phyloP scores from a whole-genome alignment of 257 asterid species.

The Thymus quinquecostatus region DNA sequence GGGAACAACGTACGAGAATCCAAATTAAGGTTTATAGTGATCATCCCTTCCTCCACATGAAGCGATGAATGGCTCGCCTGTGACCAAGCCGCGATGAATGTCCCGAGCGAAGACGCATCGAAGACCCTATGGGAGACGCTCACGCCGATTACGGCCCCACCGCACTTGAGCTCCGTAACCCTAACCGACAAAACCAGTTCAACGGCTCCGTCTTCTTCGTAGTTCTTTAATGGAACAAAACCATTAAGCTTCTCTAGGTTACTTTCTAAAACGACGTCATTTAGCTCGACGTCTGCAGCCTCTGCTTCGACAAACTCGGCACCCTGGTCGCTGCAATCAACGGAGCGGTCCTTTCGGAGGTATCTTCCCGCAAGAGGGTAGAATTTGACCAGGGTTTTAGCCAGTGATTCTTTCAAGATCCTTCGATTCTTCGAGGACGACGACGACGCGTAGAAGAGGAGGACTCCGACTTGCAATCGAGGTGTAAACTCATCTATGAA shows the following conservation, averaged over 20 bases:
- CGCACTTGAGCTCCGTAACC: constrained; percentile 9
- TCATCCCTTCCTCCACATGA: not conserved
- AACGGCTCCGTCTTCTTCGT: not conserved
- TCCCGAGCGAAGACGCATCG: too few relatives aligned
- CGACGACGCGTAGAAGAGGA: too few relatives aligned
- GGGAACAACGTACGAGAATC: too few relatives aligned
- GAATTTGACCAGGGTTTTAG: not conserved
- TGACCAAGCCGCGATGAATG: too few relatives aligned
- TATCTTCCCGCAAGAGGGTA: constrained; percentile 34
- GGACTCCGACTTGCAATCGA: too few relatives aligned
- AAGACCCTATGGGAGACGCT: too few relatives aligned
- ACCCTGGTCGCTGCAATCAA: constrained; percentile 26
- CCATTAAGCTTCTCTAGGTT: not conserved
- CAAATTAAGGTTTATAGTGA: too few relatives aligned
- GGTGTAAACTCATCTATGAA: too few relatives aligned
- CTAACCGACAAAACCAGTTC: constrained; percentile 8
- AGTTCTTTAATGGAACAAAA: constrained; percentile 1
- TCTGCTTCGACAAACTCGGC: constrained; percentile 28
- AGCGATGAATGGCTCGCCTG: too few relatives aligned
- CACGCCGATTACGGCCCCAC: constrained; percentile 3
- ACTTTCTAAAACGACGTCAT: not conserved
- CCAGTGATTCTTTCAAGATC: too few relatives aligned
- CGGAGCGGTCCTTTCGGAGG: not conserved
- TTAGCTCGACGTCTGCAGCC: not conserved
- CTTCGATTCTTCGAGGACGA: not conserved